Evolutionary conservation across 2,329 filamentous ascomycete genomes (phyloP), one percentile per base, ranked within the genome.

Genomic region (Daldinia eschscholtzii): DNA sequence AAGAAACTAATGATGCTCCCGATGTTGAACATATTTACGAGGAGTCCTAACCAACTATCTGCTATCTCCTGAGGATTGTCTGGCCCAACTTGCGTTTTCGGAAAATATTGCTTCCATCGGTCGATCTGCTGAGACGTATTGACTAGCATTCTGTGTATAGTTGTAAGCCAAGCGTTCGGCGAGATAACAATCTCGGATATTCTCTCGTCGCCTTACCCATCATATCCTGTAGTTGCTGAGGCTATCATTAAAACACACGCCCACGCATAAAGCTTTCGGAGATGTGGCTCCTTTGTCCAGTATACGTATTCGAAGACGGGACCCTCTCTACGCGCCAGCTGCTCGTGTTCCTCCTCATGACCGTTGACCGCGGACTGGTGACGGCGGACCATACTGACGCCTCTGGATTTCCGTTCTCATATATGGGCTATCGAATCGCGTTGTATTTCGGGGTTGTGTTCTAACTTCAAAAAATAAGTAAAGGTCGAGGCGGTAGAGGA

Each of bases 141-240:
- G 76, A 88, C 81, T 67, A 88, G 80, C 83, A 87, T 86, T 62
- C 83, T 76, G 23, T 4, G 35, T 48, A 12, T 37, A 15, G 48
- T 55, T 18, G 15, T 62, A 39, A 56, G 37, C 35, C 67, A 56
- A 15, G 35, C 12, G 18, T 73, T 7, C 7, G 30, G 3, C 23
- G n/a, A 6, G 28, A 30, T 52, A 13, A 7, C n/a, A 41, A 2
- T 26, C 15, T n/a, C 18, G 39, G 39, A 44, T 30, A 9, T 9
- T 15, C 15, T 12, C 20, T 10, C 12, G 39, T 48, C 15, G 26
- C 30, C 72, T 72, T 68, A 82, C 81, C 87, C 87, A 78, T 90
- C 88, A 75, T 89, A 89, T 60, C 87, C 87, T 6, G 87, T 89
- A 33, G 87, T 89, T 48, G 87, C 87, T 33, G 87, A 89, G 12